These are phyloP conservation scores for Sideroxylon spinosum DNA, from an alignment of 179 eudicot species.

Conservation along the genomic window DNA sequence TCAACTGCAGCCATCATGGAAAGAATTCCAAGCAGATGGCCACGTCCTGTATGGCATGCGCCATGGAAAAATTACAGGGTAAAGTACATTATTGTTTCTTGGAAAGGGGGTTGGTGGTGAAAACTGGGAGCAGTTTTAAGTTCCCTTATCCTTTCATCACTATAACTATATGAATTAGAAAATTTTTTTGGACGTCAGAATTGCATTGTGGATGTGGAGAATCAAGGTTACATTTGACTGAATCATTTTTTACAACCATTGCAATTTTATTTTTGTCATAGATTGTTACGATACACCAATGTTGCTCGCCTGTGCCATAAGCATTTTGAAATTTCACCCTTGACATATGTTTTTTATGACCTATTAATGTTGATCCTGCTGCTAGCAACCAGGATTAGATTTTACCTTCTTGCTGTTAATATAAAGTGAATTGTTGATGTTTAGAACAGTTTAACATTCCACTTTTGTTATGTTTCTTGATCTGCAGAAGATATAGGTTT, in stretches of 20 bases:
- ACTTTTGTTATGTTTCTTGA: too few species aligned
- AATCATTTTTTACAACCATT: background rate
- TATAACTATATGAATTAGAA: background rate
- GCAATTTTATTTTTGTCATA: background rate
- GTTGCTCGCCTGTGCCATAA: background rate
- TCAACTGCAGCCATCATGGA: conserved; percentile 97
- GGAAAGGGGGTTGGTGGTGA: background rate
- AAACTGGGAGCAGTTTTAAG: background rate
- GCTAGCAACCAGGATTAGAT: background rate
- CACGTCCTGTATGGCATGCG: conserved; percentile 84
- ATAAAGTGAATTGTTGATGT: background rate
- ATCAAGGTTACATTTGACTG: conserved; percentile 1
- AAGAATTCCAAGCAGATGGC: conserved; percentile 97
- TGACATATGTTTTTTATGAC: background rate
- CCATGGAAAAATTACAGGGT: conserved; percentile 99
- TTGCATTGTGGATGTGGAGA: background rate
- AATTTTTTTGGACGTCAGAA: background rate
- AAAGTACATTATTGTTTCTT: conserved; percentile 19
- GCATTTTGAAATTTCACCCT: background rate
- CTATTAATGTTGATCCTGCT: background rate
- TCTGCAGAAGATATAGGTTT: too few species aligned
- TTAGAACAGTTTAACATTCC: too few species aligned
- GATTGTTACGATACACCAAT: background rate
- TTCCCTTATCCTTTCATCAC: background rate
- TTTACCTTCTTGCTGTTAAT: background rate